Percentiles rank a stretch among this genome's conserved stretches.
These are phyloP conservation scores for Papiliotrema terrestris DNA, from an alignment of 1,284 basidiomycete genomes.

Conservation along the genomic window DNA sequence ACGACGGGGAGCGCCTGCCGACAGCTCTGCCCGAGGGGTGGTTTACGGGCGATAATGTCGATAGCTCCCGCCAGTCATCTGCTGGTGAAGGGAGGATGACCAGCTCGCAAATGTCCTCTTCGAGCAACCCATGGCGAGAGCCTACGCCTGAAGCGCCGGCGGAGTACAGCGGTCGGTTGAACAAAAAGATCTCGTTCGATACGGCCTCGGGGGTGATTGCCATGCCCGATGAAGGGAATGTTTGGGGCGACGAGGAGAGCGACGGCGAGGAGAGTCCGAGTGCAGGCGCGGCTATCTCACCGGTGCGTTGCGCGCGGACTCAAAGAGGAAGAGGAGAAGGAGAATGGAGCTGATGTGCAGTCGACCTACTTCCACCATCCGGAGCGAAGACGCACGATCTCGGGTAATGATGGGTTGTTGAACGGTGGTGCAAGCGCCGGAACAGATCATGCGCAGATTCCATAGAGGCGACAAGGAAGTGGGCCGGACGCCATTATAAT, in stretches of 20 bases:
- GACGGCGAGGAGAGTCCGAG: constrained; percentile 51
- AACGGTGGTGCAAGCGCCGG: not conserved
- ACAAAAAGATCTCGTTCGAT: constrained; percentile 31
- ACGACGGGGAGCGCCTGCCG: not conserved
- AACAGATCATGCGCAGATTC: not conserved
- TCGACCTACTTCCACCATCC: constrained; percentile 57
- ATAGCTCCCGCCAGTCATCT: not conserved
- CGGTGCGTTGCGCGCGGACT: constrained; percentile 16
- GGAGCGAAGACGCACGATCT: constrained; percentile 55
- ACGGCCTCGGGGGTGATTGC: constrained; percentile 65
- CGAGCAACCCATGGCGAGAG: constrained; percentile 43
- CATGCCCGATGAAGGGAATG: constrained; percentile 66
- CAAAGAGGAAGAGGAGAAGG: no score
- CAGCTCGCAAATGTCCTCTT: constrained; percentile 2
- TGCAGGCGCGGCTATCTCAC: constrained; percentile 27
- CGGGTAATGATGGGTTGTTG: not conserved
- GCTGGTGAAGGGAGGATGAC: not conserved
- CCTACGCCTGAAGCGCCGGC: constrained; percentile 12
- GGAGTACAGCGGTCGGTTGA: not conserved
- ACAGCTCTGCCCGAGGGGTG: constrained; percentile 24
- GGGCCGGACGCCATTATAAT: no score
- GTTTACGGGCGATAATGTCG: constrained; percentile 12
- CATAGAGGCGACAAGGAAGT: not conserved
- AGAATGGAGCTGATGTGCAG: constrained; percentile 35
- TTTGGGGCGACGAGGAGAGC: constrained; percentile 57